Base-by-base conservation (phyloP, 352 stramenopile genomes). In the Phytophthora cactorum region DNA sequence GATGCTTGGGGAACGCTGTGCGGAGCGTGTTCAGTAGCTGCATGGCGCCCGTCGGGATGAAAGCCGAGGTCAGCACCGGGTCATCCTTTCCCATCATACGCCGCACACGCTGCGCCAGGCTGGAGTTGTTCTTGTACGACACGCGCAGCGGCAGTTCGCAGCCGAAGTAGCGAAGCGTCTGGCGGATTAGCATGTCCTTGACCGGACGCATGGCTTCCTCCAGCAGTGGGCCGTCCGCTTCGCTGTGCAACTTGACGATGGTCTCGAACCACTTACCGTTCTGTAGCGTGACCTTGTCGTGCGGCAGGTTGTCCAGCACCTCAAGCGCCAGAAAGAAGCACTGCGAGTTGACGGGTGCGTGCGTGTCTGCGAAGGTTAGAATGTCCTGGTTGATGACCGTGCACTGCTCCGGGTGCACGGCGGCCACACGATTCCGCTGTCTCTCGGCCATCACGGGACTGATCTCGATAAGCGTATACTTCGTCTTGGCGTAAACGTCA, bases 381-480 rank as follows among this genome's bases (percentile, higher is more conserved):
- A 94, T 92, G 63, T 96, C 88, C 38, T 85, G 82, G 68, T 95
- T 94, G 49, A 96, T 59, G 11, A 96, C 84, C 6, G 66, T 78
- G 68, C 82, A 91, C 43, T 90, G 78, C 28, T 84, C 53, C 12
- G 84, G 79, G 57, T 97, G 91, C 28, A 44, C 72, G 3, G 46
- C 46, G 8, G 75, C 63, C 32, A 97, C 80, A 36, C 89, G 82
- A 51, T 81, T 67, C 14, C 70, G 71, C 77, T 97, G 91, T 7
- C 84, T 72, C 59, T 95, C 82, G 12, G 89, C 89, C 81, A 97
- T 93, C 55, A 91, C 78, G 17, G 84, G 78, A 52, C 87, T 96
- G 68, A 97, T 96, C 72, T 97, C 91, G 15, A 97, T 80, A 31
- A 97, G 77, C 52, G 86, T 97, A 73, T 97, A 97, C 67, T 82